Conservation (phyloP, 1,284 basidiomycete genomes). For the Gomphus bonarii region DNA sequence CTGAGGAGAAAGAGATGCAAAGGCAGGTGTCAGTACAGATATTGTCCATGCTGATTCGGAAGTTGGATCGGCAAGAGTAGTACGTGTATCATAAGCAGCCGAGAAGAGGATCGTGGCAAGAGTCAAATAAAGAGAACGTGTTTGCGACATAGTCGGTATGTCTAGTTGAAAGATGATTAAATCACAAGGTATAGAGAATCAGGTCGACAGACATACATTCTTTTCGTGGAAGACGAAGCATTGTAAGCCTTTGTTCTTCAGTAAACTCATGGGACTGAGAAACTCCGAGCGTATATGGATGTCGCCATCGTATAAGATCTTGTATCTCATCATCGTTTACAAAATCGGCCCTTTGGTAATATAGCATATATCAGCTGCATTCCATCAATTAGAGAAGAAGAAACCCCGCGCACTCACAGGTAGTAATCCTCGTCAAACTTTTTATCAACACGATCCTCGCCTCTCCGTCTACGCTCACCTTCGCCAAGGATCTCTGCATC, state of each 20-base stretch:
- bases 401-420: conserved; percentile 36
- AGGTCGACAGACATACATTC: conserved; percentile 45
- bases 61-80: conserved; percentile 63
- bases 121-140: conserved; percentile 52
- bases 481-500: conserved; percentile 43
- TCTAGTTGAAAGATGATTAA: conserved; percentile 31
- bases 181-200: conserved; percentile 4
- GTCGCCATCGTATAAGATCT: conserved; percentile 53
- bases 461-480: conserved; percentile 35
- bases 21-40: conserved; percentile 54
- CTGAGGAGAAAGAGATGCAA: conserved; percentile 67
- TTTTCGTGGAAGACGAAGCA: conserved; percentile 62
- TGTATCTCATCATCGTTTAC: conserved; percentile 64
- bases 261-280: conserved; percentile 40
- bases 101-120: conserved; percentile 63
- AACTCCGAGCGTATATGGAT: conserved; percentile 31
- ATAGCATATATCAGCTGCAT: not conserved
- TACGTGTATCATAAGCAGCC: conserved; percentile 66
- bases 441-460: conserved; percentile 49
- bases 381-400: too few relatives aligned
- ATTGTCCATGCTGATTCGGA: conserved; percentile 80
- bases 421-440: conserved; percentile 80
- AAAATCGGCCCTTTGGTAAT: conserved; percentile 55
- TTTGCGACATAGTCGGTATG: conserved; percentile 42
- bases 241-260: conserved; percentile 55